These are phyloP conservation scores for Reutealis trisperma DNA, from an alignment of 345 rosid species.

Conservation along the genomic window DNA sequence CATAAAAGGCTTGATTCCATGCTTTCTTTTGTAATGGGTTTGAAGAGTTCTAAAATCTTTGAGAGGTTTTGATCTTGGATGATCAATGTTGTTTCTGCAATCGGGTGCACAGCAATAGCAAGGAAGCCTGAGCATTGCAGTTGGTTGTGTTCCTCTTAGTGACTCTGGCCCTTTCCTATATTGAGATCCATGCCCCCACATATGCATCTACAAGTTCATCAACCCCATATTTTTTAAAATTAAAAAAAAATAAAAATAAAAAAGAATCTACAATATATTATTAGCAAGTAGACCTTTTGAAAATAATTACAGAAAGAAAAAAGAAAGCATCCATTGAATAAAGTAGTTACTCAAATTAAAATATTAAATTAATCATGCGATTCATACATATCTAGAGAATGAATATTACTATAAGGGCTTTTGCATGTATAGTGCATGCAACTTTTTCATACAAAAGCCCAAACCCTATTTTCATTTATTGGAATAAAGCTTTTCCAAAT, in stretches of 20 bases:
- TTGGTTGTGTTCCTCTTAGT: constrained; percentile 89
- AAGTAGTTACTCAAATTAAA: background rate
- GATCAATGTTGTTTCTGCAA: constrained; percentile 92
- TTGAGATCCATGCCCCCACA: constrained; percentile 99
- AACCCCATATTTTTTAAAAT: too few relatives aligned
- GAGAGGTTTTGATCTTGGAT: constrained; percentile 84
- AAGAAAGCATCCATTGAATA: background rate
- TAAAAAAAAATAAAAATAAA: too few relatives aligned
- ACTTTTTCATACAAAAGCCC: background rate
- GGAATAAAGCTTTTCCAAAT: background rate
- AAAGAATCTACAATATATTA: background rate
- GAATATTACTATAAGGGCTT: background rate
- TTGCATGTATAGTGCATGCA: constrained; percentile 3
- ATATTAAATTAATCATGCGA: background rate
- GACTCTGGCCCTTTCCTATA: constrained; percentile 97
- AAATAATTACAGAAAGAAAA: background rate
- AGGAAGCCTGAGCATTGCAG: constrained; percentile 90
- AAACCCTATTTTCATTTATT: background rate
- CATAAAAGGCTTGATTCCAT: constrained; percentile 89
- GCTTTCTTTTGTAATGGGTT: constrained; percentile 96
- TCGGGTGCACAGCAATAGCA: constrained; percentile 97
- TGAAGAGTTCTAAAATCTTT: constrained; percentile 98
- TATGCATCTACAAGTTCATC: constrained; percentile 70
- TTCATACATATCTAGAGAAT: background rate
- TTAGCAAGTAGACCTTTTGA: background rate